Percentiles rank a stretch among this genome's conserved stretches.
Evolutionary conservation across 1,139 yeast species (phyloP).

Genomic region (Saccharomyces hybrid): DNA sequence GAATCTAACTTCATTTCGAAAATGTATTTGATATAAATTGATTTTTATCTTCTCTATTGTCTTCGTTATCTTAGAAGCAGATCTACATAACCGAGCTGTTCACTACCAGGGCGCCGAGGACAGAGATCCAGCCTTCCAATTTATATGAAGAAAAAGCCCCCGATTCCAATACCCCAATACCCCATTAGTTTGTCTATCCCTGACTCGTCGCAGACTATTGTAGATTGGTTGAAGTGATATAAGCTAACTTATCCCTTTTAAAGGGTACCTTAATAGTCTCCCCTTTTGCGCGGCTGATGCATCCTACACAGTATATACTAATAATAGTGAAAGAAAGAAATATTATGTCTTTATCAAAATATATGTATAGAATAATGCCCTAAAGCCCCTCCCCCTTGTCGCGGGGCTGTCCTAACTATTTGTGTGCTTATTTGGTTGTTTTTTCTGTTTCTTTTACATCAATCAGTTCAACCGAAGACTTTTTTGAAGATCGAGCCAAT

Average conservation of each 20-base stretch:
- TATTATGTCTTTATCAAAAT: neutral
- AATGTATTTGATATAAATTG: neutral
- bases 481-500: constrained; percentile 21
- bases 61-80: too few species aligned
- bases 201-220: too few species aligned
- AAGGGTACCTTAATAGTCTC: neutral
- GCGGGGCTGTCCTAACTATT: neutral
- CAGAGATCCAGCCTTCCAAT: neutral
- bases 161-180: neutral
- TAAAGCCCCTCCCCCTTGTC: neutral
- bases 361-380: neutral
- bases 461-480: constrained; percentile 10
- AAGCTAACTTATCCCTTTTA: neutral
- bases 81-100: too few species aligned
- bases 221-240: neutral
- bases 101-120: too few species aligned
- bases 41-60: too few species aligned
- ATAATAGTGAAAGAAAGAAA: neutral
- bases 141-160: neutral
- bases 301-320: neutral
- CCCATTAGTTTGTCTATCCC: too few species aligned
- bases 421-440: neutral
- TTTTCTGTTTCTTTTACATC: neutral
- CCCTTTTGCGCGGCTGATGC: neutral
- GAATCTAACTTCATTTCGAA: constrained; percentile 23